A percentile compares a stretch with the other conserved stretches of the same genome.
Conservation (phyloP, 2,329 filamentous ascomycete genomes). For the Colletotrichum sp. region DNA sequence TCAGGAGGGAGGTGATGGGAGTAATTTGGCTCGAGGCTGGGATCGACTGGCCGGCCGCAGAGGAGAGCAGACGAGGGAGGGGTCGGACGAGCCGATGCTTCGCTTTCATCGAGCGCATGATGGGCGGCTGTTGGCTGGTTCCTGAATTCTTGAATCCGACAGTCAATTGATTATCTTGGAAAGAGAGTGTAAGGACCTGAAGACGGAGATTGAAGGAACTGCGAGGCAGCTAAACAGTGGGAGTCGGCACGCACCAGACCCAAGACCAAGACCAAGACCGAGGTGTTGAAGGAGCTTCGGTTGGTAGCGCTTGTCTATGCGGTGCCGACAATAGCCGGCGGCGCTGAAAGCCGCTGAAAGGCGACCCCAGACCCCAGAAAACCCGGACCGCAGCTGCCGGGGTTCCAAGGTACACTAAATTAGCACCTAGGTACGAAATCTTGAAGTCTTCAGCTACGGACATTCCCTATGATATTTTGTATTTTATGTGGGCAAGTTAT, state of each 20-base stretch:
- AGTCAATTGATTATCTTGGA: neutral
- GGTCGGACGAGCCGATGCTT: constrained; percentile 53
- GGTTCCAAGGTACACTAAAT: neutral
- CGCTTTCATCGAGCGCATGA: constrained; percentile 62
- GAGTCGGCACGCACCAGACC: neutral
- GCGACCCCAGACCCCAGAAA: constrained; percentile 1
- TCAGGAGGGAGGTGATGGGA: constrained; percentile 80
- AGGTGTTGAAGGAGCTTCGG: constrained; percentile 17
- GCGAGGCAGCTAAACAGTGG: neutral
- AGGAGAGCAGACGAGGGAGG: constrained; percentile 42
- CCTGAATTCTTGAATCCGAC: neutral
- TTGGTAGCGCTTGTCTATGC: neutral
- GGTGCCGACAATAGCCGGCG: constrained; percentile 19
- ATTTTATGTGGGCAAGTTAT: neutral
- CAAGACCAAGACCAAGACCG: neutral
- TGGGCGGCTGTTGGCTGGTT: constrained; percentile 20
- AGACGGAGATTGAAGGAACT: neutral
- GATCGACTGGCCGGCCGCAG: constrained; percentile 12
- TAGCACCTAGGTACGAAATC: neutral
- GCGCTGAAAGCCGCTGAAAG: constrained; percentile 14
- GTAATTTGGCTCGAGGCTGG: constrained; percentile 35
- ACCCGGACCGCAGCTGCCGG: neutral
- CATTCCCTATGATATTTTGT: neutral
- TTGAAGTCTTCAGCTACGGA: neutral
- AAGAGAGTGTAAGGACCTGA: neutral